A percentile compares a stretch with the other conserved stretches of the same genome.
Evolutionary conservation across 768 basidiomycete species (phyloP).

Genomic region (Hericium coralloides): DNA sequence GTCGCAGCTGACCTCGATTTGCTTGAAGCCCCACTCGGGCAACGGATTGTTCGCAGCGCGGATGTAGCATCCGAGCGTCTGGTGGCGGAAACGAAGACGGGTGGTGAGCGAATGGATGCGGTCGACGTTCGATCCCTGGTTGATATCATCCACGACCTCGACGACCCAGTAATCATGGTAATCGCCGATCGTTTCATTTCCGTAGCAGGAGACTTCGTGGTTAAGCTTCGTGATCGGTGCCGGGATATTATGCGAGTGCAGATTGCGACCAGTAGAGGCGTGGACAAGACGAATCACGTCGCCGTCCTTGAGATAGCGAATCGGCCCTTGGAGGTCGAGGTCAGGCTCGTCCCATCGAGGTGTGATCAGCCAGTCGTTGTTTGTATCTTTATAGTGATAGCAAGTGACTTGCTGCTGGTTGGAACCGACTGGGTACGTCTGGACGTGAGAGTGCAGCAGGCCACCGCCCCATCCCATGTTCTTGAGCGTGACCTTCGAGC

Average conservation of each 20-base stretch:
- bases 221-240: conserved; percentile 87
- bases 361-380: conserved; percentile 84
- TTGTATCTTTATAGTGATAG: conserved; percentile 98
- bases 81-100: conserved; percentile 75
- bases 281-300: conserved; percentile 80
- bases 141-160: conserved; percentile 88
- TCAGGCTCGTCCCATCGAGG: conserved; percentile 72
- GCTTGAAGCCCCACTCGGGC: conserved; percentile 99
- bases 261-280: conserved; percentile 73
- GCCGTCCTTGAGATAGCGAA: conserved; percentile 67
- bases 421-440: conserved; percentile 87
- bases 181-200: conserved; percentile 85
- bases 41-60: conserved; percentile 81
- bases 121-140: conserved; percentile 49
- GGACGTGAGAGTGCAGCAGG: conserved; percentile 93
- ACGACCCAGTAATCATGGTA: conserved; percentile 85
- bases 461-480: conserved; percentile 99
- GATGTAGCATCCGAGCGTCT: conserved; percentile 75
- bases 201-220: conserved; percentile 91
- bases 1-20: conserved; percentile 91
- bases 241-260: conserved; percentile 84
- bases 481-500: conserved; percentile 87
- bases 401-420: conserved; percentile 96
- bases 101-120: conserved; percentile 88
- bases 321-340: conserved; percentile 55